Evolutionary conservation across 257 asterid species (phyloP).

Genomic region (Forsythia suspensa): DNA sequence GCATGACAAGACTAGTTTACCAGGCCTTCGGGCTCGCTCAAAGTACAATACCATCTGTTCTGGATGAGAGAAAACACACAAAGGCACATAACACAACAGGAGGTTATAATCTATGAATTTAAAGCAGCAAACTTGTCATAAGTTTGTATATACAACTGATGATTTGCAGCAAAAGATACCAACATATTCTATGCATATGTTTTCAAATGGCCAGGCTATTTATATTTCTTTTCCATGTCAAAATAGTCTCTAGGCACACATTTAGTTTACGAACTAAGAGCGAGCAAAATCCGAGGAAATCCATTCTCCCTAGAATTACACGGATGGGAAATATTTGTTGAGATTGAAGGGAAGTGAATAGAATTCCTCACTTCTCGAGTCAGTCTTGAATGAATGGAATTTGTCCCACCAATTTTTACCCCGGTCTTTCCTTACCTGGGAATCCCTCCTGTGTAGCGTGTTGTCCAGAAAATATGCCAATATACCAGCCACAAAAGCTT

Average conservation of each 20-base stretch:
- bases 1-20: too few relatives aligned
- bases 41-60: too few relatives aligned
- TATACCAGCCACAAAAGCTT: background rate
- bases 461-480: conserved; percentile 43
- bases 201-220: conserved; percentile 22
- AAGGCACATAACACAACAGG: too few relatives aligned
- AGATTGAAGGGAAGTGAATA: conserved; percentile 54
- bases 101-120: background rate
- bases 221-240: conserved; percentile 26
- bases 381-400: conserved; percentile 47
- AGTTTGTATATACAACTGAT: background rate
- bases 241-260: conserved; percentile 5
- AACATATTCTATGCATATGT: conserved; percentile 2
- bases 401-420: conserved; percentile 69
- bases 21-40: too few relatives aligned
- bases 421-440: conserved; percentile 44
- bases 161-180: conserved; percentile 27
- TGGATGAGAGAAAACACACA: too few relatives aligned
- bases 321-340: conserved; percentile 60
- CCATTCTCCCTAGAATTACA: conserved; percentile 26
- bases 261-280: background rate
- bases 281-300: background rate
- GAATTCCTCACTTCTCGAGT: conserved; percentile 53
- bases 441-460: conserved; percentile 48
- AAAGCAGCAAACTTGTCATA: conserved; percentile 9